These are phyloP conservation scores for Phytophthora litchii DNA, from an alignment of 352 stramenopile genomes.

Conservation along the genomic window DNA sequence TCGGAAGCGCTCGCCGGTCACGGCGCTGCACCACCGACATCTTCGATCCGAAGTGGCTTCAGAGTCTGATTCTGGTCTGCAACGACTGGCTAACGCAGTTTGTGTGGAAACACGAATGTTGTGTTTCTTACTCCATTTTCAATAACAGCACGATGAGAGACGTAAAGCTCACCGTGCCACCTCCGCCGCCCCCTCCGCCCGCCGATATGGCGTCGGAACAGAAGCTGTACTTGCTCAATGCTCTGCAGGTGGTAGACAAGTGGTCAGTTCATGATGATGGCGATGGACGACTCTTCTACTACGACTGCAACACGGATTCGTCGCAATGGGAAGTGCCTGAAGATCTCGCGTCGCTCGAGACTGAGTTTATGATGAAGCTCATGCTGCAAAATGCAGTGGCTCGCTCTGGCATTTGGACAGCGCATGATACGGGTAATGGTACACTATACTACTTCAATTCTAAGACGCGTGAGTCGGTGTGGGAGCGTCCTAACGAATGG, in stretches of 20 bases:
- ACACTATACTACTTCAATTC: slow-evolving; percentile 86
- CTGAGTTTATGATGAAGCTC: slow-evolving; percentile 84
- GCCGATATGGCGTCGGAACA: slow-evolving; percentile 34
- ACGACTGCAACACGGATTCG: slow-evolving; percentile 47
- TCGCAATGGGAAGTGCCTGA: slow-evolving; percentile 68
- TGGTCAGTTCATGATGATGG: slow-evolving; percentile 83
- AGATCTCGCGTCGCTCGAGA: slow-evolving; percentile 56
- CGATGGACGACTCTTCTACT: slow-evolving; percentile 81
- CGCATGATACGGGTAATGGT: slow-evolving; percentile 70
- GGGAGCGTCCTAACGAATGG: slow-evolving; percentile 76
- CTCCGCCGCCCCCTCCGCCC: slow-evolving; percentile 2
- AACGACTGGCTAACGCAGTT: slow-evolving; percentile 19
- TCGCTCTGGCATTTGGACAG: slow-evolving; percentile 70
- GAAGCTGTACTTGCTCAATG: slow-evolving; percentile 54
- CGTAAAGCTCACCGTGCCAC: slow-evolving; percentile 5
- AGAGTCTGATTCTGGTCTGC: slow-evolving; percentile 16
- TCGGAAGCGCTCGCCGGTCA: slow-evolving; percentile 4
- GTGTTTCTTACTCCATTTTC: not conserved
- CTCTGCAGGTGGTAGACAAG: slow-evolving; percentile 54
- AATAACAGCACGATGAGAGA: slow-evolving; percentile 11
- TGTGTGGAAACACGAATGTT: slow-evolving; percentile 8
- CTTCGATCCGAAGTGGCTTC: not conserved
- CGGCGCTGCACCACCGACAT: slow-evolving; percentile 12
- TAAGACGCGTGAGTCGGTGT: slow-evolving; percentile 68
- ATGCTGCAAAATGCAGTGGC: slow-evolving; percentile 79